Evolutionary conservation across 805 yeast genomes (phyloP).

Genomic region (Cyberlindnera euphorbiiphila): DNA sequence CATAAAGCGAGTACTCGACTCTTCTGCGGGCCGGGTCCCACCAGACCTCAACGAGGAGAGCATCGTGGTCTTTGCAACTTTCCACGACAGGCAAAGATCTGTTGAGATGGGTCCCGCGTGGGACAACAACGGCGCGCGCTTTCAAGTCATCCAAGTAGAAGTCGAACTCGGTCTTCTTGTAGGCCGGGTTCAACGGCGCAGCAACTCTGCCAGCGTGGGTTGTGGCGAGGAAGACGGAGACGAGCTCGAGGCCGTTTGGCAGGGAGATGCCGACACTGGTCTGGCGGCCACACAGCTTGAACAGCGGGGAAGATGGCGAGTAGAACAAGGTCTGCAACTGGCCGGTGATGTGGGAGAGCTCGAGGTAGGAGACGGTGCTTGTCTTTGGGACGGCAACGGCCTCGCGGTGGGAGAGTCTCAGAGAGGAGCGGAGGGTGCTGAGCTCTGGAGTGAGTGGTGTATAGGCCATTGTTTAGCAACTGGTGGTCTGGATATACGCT

Average conservation of each 20-base stretch:
- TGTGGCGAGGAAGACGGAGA: constrained; percentile 50
- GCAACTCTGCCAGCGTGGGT: constrained; percentile 56
- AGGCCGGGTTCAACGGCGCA: constrained; percentile 66
- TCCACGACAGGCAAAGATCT: constrained; percentile 40
- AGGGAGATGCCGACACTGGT: constrained; percentile 55
- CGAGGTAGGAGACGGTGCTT: constrained; percentile 41
- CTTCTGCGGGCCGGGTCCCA: constrained; percentile 38
- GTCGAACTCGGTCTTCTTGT: constrained; percentile 57
- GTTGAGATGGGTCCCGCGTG: constrained; percentile 42
- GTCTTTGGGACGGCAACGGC: constrained; percentile 48
- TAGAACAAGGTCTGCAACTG: constrained; percentile 47
- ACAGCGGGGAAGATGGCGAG: constrained; percentile 40
- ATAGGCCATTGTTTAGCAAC: too few relatives aligned
- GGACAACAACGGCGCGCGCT: constrained; percentile 55
- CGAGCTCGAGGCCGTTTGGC: constrained; percentile 58
- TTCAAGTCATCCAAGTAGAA: constrained; percentile 60
- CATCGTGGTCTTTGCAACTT: constrained; percentile 46
- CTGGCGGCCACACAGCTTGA: constrained; percentile 32
- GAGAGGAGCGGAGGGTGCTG: constrained; percentile 34
- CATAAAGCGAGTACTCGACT: constrained; percentile 39
- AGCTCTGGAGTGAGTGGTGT: too few relatives aligned
- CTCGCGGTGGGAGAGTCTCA: constrained; percentile 34
- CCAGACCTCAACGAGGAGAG: constrained; percentile 50
- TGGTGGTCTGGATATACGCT: too few relatives aligned
- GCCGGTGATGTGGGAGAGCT: constrained; percentile 41